These are phyloP conservation scores for Fusarium begoniae DNA, from an alignment of 2,329 filamentous ascomycete genomes.

Conservation along the genomic window DNA sequence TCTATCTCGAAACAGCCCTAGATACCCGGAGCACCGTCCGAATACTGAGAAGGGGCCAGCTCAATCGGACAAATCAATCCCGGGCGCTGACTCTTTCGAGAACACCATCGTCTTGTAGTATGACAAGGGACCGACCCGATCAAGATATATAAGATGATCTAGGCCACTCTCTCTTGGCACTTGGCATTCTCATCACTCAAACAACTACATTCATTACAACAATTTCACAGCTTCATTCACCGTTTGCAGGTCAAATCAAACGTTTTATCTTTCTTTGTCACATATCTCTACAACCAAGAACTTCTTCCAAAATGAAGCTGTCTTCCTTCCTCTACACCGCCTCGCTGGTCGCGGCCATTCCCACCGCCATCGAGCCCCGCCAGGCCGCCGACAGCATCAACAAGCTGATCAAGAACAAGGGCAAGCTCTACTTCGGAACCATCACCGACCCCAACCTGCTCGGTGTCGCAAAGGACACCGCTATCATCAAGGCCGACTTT, in stretches of 20 bases:
- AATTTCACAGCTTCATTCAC: not conserved
- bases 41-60: not conserved
- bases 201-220: not conserved
- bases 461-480: slow-evolving; percentile 49
- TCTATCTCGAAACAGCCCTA: slow-evolving; percentile 2
- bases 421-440: slow-evolving; percentile 73
- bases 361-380: slow-evolving; percentile 13
- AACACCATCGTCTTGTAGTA: not conserved
- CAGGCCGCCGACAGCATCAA: slow-evolving; percentile 12
- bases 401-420: slow-evolving; percentile 58
- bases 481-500: slow-evolving; percentile 67
- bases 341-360: slow-evolving; percentile 25
- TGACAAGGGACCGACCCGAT: not conserved
- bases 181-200: slow-evolving; percentile 6
- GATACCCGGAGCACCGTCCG: not conserved
- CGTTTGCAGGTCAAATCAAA: slow-evolving; percentile 19
- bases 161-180: slow-evolving; percentile 7
- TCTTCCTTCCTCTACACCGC: slow-evolving; percentile 17
- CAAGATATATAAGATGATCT: not conserved
- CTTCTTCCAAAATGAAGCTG: slow-evolving; percentile 9
- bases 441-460: slow-evolving; percentile 65
- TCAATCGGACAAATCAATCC: not conserved
- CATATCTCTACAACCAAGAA: not conserved
- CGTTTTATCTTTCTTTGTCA: not conserved
- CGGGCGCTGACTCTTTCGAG: not conserved